A percentile compares a stretch with the other conserved stretches of the same genome.
Evolutionary conservation across 1,139 yeast species (phyloP).

Genomic region (Debaryomycetaceae sp.): DNA sequence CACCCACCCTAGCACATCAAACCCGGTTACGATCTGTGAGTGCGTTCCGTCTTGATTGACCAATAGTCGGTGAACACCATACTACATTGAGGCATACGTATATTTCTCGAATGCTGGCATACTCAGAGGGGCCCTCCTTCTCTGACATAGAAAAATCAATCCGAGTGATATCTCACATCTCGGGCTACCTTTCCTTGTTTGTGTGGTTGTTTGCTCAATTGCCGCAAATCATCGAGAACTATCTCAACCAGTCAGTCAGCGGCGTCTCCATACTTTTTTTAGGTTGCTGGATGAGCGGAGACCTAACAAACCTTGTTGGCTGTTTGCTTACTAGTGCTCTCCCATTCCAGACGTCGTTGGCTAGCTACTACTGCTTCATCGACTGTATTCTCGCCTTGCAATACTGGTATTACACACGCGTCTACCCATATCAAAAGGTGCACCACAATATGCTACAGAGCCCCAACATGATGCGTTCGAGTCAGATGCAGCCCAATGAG

Average conservation of each 20-base stretch:
- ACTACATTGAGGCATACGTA: too few relatives aligned
- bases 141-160: constrained; percentile 8
- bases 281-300: constrained; percentile 75
- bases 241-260: constrained; percentile 68
- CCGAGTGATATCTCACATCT: constrained; percentile 14
- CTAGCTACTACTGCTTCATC: constrained; percentile 66
- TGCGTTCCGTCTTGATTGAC: too few relatives aligned
- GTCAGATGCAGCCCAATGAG: constrained; percentile 2
- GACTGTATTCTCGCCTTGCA: constrained; percentile 72
- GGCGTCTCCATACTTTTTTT: constrained; percentile 76
- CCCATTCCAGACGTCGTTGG: constrained; percentile 67
- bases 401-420: constrained; percentile 21
- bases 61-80: too few relatives aligned
- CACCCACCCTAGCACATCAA: too few relatives aligned
- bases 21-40: too few relatives aligned
- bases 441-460: constrained; percentile 23
- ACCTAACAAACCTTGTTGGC: constrained; percentile 70
- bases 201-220: constrained; percentile 80
- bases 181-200: constrained; percentile 26
- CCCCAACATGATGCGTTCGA: constrained; percentile 18
- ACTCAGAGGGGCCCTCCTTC: too few relatives aligned
- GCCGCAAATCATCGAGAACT: constrained; percentile 79
- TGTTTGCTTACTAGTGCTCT: constrained; percentile 71
- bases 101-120: too few relatives aligned
- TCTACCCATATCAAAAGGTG: constrained; percentile 19